A percentile compares a stretch with the other conserved stretches of the same genome.
These are phyloP conservation scores for Xylariaceae sp. DNA, from an alignment of 2,329 filamentous ascomycete species.

Conservation along the genomic window DNA sequence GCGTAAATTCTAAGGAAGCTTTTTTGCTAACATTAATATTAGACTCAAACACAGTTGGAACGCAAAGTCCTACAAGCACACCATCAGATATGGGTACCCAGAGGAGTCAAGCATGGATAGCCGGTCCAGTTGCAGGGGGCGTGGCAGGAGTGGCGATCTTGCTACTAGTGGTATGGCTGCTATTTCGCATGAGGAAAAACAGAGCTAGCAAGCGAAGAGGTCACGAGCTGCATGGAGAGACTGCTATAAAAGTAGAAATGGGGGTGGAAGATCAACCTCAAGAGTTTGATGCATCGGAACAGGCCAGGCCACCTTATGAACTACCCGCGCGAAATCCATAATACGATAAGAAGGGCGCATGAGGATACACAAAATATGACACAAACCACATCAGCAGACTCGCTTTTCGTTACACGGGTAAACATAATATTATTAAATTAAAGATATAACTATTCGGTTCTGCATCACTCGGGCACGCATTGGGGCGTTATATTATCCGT, in stretches of 20 bases:
- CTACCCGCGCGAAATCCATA: too few species aligned
- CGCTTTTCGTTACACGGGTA: too few species aligned
- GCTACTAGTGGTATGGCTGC: background rate
- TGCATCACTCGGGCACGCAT: too few species aligned
- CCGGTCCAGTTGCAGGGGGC: slow-evolving; percentile 5
- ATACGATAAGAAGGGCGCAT: too few species aligned
- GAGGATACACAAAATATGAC: too few species aligned
- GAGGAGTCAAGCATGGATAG: slow-evolving; percentile 8
- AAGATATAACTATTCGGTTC: too few species aligned
- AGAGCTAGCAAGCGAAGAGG: background rate
- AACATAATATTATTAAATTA: too few species aligned
- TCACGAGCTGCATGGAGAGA: slow-evolving; percentile 14
- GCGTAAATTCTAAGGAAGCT: background rate
- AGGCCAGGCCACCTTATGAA: too few species aligned
- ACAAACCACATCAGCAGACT: too few species aligned
- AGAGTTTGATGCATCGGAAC: slow-evolving; percentile 9
- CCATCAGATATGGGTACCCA: background rate
- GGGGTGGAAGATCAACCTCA: background rate
- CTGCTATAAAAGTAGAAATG: slow-evolving; percentile 10
- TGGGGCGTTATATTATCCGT: too few species aligned
- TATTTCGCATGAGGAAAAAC: background rate
- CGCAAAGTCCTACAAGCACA: background rate
- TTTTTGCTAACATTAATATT: background rate
- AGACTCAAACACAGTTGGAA: background rate
- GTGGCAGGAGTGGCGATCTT: background rate